phyloP scores from a whole-genome alignment of 305 asterid species.

The Rubia peregrina region DNA sequence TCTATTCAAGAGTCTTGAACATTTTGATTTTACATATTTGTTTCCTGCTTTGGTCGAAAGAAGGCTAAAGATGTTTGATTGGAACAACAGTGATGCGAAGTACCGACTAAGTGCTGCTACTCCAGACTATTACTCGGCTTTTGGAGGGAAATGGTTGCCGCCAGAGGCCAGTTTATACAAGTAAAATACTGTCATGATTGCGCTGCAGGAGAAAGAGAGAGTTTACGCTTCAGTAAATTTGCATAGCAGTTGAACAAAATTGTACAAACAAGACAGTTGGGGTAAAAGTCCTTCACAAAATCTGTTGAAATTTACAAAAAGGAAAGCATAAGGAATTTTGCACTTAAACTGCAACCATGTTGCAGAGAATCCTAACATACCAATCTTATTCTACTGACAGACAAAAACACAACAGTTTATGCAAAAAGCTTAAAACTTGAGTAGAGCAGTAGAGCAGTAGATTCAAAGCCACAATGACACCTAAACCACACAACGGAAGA shows the following conservation, averaged over 20 bases:
- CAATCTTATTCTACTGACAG: too few relatives aligned
- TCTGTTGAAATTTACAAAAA: not conserved
- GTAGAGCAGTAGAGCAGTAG: not conserved
- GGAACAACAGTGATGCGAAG: conserved; percentile 6
- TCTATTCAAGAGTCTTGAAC: not conserved
- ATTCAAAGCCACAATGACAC: not conserved
- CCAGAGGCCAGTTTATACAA: conserved; percentile 34
- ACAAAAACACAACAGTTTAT: too few relatives aligned
- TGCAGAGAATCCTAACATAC: too few relatives aligned
- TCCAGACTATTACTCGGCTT: conserved; percentile 24
- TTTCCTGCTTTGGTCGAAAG: not conserved
- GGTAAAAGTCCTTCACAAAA: not conserved
- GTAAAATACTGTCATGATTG: conserved; percentile 36
- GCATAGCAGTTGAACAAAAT: not conserved
- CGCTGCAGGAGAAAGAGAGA: conserved; percentile 31
- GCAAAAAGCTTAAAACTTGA: not conserved
- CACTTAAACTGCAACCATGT: too few relatives aligned
- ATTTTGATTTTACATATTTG: not conserved
- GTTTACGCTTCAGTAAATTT: conserved; percentile 1
- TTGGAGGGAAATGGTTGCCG: conserved; percentile 37
- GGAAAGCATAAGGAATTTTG: not conserved
- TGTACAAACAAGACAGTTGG: not conserved
- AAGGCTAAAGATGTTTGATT: conserved; percentile 3
- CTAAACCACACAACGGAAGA: not conserved
- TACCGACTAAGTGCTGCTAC: conserved; percentile 1